Conservation (phyloP, 441 rosid genomes). For the Euphorbia celastroides region DNA sequence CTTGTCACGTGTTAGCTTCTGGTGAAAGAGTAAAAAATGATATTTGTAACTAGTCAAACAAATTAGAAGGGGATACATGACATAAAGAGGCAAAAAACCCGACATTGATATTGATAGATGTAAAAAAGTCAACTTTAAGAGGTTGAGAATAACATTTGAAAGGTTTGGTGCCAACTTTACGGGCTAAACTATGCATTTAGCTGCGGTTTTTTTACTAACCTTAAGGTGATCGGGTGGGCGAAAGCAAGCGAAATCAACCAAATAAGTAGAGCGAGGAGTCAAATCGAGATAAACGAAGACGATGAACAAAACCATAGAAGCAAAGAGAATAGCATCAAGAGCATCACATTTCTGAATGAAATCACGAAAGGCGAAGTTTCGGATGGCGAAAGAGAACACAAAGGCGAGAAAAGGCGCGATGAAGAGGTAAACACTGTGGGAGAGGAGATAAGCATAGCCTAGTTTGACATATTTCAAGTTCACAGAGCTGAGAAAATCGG, state of each 20-base stretch:
- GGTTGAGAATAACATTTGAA: too few relatives aligned
- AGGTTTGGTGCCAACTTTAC: too few relatives aligned
- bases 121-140: too few relatives aligned
- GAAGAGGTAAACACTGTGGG: slow-evolving; percentile 31
- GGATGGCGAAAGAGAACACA: slow-evolving; percentile 26
- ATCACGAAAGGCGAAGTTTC: slow-evolving; percentile 29
- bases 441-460: slow-evolving; percentile 50
- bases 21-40: too few relatives aligned
- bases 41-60: too few relatives aligned
- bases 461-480: slow-evolving; percentile 54
- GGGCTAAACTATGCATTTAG: too few relatives aligned
- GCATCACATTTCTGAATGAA: slow-evolving; percentile 15
- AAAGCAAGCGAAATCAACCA: slow-evolving; percentile 60
- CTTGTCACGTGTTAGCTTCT: too few relatives aligned
- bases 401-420: slow-evolving; percentile 32
- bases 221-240: slow-evolving; percentile 57
- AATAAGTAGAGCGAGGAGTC: slow-evolving; percentile 38
- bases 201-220: too few relatives aligned
- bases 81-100: too few relatives aligned
- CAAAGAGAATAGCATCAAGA: slow-evolving; percentile 15
- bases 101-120: too few relatives aligned
- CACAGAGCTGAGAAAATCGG: slow-evolving; percentile 43
- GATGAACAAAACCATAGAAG: slow-evolving; percentile 23
- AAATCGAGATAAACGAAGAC: slow-evolving; percentile 34
- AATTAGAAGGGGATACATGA: too few relatives aligned